These are phyloP conservation scores for Acrodontium crateriforme DNA, from an alignment of 2,329 filamentous ascomycete species.

Conservation along the genomic window DNA sequence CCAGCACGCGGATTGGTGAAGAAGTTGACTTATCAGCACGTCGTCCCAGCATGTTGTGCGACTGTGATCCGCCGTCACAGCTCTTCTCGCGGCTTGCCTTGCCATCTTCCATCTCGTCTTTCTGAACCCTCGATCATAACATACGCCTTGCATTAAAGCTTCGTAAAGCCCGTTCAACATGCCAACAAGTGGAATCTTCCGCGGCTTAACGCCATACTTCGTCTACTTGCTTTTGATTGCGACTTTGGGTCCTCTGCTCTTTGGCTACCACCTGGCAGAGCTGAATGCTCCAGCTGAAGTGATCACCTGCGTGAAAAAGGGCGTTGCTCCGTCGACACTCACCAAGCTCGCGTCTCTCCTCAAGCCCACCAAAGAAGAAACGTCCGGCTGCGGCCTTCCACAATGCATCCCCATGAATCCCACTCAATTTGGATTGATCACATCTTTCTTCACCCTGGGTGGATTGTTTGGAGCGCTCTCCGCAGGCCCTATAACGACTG, in stretches of 20 bases:
- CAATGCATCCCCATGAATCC: slow-evolving; percentile 83
- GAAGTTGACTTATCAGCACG: too few relatives aligned
- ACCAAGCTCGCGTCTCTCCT: not conserved
- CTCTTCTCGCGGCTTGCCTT: too few relatives aligned
- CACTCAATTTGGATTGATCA: slow-evolving; percentile 69
- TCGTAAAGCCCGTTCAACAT: slow-evolving; percentile 2
- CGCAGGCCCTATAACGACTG: slow-evolving; percentile 65
- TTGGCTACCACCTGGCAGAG: slow-evolving; percentile 88
- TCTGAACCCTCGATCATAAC: too few relatives aligned
- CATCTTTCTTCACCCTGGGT: slow-evolving; percentile 82
- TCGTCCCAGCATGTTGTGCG: too few relatives aligned
- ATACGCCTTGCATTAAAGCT: too few relatives aligned
- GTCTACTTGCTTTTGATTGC: slow-evolving; percentile 60
- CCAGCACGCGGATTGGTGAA: too few relatives aligned
- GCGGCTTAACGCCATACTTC: slow-evolving; percentile 58
- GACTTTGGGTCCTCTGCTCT: slow-evolving; percentile 80
- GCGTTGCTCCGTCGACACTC: slow-evolving; percentile 1
- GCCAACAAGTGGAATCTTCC: too few relatives aligned
- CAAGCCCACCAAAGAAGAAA: too few relatives aligned
- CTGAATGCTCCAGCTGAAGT: slow-evolving; percentile 91
- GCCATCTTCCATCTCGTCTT: too few relatives aligned
- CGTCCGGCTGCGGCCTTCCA: too few relatives aligned
- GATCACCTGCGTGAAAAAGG: slow-evolving; percentile 60
- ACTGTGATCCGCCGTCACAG: too few relatives aligned
- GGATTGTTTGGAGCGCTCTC: slow-evolving; percentile 71